Conservation (phyloP, 75 land plant genomes). For the Pseudotsuga menziesii region DNA sequence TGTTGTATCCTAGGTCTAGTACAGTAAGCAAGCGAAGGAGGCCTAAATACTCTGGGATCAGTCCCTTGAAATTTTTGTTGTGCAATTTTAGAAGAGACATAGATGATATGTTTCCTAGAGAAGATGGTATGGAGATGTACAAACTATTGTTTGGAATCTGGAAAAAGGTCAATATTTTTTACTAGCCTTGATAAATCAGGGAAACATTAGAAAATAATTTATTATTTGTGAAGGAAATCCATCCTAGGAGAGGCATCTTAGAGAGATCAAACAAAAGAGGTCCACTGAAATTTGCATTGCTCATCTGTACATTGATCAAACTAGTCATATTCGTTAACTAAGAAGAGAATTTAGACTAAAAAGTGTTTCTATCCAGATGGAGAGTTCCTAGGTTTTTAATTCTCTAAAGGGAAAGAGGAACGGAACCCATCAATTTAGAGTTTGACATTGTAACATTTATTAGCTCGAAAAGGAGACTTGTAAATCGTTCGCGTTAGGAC, state of each 20-base stretch:
- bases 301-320: not conserved
- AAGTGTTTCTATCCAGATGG: conserved; percentile 9
- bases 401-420: conserved; percentile 8
- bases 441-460: not conserved
- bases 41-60: conserved; percentile 14
- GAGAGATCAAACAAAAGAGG: not conserved
- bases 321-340: not conserved
- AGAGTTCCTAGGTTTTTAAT: conserved; percentile 11
- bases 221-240: not conserved
- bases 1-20: conserved; percentile 15
- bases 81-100: conserved; percentile 14
- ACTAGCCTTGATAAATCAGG: not conserved
- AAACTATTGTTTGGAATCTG: not conserved
- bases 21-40: conserved; percentile 3
- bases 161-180: not conserved
- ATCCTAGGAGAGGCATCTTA: not conserved
- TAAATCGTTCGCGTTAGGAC: not conserved
- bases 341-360: not conserved
- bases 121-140: not conserved
- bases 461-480: not conserved
- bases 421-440: conserved; percentile 6
- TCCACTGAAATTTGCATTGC: not conserved
- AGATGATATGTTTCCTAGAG: not conserved
- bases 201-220: not conserved
- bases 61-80: conserved; percentile 18